Base-by-base conservation (phyloP, 805 yeast genomes). In the Saturnispora bothae region DNA sequence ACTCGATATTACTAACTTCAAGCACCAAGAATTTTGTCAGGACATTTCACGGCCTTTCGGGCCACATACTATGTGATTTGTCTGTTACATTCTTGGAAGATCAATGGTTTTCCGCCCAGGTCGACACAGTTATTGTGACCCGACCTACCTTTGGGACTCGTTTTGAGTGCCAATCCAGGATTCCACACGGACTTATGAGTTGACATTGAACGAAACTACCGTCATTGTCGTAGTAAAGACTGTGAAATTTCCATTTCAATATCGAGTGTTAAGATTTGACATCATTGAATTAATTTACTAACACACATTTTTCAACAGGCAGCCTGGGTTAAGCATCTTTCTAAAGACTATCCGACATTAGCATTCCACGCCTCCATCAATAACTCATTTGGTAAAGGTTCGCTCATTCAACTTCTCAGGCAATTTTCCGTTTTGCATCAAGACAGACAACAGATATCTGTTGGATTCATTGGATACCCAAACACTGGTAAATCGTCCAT, bases 31-130 rank as follows among this genome's bases (percentile, higher is more conserved):
- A 66, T 32, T 74, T 75, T 69, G 92, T 81, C 92, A 81, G 86
- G 92, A 65, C 69, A 58, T 63, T 62, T 68, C 56, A 55, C 49
- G 28, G 12, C 15, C 5, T 26, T 26, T 44, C 34, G 15, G n/a
- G 15, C 16, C 21, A 27, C 4, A 15, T 10, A n/a, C 45, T 44
- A 73, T 71, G 68, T 52, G 66, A 65, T 66, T 64, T 66, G 81
- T 81, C 96, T 88, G 96, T 89, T 88, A 89, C 89, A 75, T 78
- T 94, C 76, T 83, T 88, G 96, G 96, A 71, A 88, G 77, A 88
- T 58, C 50, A 73, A 83, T 65, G 61, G 62, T 64, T 15, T 31
- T 12, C 31, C 40, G 40, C 33, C 29, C 18, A n/a, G 22, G 4
- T 31, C 20, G 28, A 5, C 12, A 7, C 12, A 6, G 5, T n/a